Evolutionary conservation across 352 stramenopile species (phyloP).

Genomic region (Globisporangium radiosum): DNA sequence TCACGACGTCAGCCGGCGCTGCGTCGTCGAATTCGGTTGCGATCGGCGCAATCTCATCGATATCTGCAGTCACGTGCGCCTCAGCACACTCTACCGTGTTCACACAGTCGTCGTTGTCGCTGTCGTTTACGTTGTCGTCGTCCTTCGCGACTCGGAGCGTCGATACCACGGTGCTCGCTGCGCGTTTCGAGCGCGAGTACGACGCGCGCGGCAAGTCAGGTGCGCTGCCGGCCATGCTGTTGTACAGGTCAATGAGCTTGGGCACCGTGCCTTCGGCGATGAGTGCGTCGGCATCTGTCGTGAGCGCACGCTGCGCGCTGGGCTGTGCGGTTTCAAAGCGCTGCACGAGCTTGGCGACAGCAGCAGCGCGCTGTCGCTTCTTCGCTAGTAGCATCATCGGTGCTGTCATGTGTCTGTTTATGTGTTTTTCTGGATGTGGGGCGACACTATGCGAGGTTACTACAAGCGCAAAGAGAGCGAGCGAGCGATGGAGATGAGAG

Average conservation of each 20-base stretch:
- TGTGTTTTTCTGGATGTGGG: background rate
- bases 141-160: background rate
- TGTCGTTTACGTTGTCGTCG: background rate
- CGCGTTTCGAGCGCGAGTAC: slow-evolving; percentile 9
- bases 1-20: background rate
- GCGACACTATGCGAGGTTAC: background rate
- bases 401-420: background rate
- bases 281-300: background rate
- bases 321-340: slow-evolving; percentile 6
- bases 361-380: background rate
- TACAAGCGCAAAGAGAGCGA: background rate
- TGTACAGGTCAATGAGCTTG: slow-evolving; percentile 8
- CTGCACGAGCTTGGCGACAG: slow-evolving; percentile 7
- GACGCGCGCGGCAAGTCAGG: slow-evolving; percentile 7
- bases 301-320: background rate
- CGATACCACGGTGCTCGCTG: background rate
- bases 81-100: no score
- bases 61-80: no score
- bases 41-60: background rate
- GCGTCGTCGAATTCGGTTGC: background rate
- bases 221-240: slow-evolving; percentile 11
- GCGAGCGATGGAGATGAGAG: background rate
- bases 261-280: slow-evolving; percentile 9
- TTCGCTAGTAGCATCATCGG: background rate
- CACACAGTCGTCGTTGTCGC: background rate